Percentiles rank a stretch among this genome's conserved stretches.
These are phyloP conservation scores for Torrubiella hemipterigena DNA, from an alignment of 2,329 filamentous ascomycete species.

Conservation along the genomic window DNA sequence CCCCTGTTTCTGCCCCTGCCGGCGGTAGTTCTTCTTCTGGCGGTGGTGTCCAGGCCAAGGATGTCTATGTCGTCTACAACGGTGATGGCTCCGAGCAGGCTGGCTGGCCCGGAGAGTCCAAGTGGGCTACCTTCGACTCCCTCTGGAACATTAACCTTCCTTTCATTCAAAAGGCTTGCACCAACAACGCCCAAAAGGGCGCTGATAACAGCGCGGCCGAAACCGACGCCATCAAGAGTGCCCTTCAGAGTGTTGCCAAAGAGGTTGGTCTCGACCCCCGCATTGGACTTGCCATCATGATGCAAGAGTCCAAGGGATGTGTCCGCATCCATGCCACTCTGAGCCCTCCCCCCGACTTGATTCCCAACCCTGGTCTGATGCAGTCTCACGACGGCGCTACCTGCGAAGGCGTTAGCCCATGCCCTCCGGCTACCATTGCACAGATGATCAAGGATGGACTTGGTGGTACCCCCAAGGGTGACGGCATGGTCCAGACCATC, in stretches of 20 bases:
- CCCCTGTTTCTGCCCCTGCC: no score
- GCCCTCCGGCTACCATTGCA: neutral
- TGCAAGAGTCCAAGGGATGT: slow-evolving; percentile 14
- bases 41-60: no score
- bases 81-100: slow-evolving; percentile 1
- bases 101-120: slow-evolving; percentile 1
- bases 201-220: slow-evolving; percentile 2
- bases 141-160: slow-evolving; percentile 1
- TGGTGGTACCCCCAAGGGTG: slow-evolving; percentile 1
- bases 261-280: slow-evolving; percentile 3
- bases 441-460: slow-evolving; percentile 3
- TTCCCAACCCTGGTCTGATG: slow-evolving; percentile 4
- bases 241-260: neutral
- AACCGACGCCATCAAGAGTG: neutral
- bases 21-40: no score
- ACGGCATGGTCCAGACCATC: slow-evolving; percentile 2
- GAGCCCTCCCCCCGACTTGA: no score
- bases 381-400: slow-evolving; percentile 1
- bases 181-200: slow-evolving; percentile 3
- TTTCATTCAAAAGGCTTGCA: neutral
- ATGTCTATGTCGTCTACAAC: slow-evolving; percentile 1
- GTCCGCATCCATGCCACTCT: slow-evolving; percentile 2
- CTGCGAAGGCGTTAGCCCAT: slow-evolving; percentile 1
- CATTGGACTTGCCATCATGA: slow-evolving; percentile 15
- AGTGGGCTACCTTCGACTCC: slow-evolving; percentile 1